A percentile compares a stretch with the other conserved stretches of the same genome.
Evolutionary conservation across 2,329 filamentous ascomycete genomes (phyloP).

Genomic region (Onygena corvina): DNA sequence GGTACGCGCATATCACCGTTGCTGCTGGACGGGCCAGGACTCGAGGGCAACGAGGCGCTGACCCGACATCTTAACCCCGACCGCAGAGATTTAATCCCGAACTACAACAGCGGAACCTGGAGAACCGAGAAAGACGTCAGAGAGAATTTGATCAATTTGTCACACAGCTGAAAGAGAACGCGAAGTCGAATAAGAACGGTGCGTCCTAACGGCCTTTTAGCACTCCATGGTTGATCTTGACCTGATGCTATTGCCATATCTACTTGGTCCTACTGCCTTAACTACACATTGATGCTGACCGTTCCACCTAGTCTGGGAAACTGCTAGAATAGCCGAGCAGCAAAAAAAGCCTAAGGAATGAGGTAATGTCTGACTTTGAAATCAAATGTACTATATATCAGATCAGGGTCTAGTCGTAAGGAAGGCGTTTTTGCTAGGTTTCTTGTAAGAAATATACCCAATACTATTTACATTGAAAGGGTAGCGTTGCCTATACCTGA

Average conservation of each 20-base stretch:
- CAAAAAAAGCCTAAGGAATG: conserved; percentile 21
- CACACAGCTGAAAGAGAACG: conserved; percentile 68
- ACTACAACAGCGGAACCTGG: conserved; percentile 76
- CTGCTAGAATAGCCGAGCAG: conserved; percentile 25
- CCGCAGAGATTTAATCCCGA: conserved; percentile 76
- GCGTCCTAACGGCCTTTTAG: conserved; percentile 25
- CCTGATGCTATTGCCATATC: too few relatives aligned
- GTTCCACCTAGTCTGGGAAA: conserved; percentile 26
- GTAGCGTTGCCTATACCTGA: too few relatives aligned
- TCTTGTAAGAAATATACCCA: too few relatives aligned
- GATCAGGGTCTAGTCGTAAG: not conserved
- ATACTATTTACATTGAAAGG: too few relatives aligned
- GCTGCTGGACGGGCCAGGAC: not conserved
- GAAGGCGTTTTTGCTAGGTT: not conserved
- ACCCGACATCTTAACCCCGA: not conserved
- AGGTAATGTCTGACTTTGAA: conserved; percentile 12
- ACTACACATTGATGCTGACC: not conserved
- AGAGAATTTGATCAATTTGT: conserved; percentile 88
- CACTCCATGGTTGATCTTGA: too few relatives aligned
- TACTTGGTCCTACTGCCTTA: not conserved
- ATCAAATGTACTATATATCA: not conserved
- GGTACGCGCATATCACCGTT: conserved; percentile 24
- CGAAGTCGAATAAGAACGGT: conserved; percentile 88
- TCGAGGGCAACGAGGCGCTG: not conserved
- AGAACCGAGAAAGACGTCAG: conserved; percentile 60